Percentiles rank a stretch among this genome's conserved stretches.
Conservation (phyloP, 257 asterid genomes). For the Solanum appendiculatum region DNA sequence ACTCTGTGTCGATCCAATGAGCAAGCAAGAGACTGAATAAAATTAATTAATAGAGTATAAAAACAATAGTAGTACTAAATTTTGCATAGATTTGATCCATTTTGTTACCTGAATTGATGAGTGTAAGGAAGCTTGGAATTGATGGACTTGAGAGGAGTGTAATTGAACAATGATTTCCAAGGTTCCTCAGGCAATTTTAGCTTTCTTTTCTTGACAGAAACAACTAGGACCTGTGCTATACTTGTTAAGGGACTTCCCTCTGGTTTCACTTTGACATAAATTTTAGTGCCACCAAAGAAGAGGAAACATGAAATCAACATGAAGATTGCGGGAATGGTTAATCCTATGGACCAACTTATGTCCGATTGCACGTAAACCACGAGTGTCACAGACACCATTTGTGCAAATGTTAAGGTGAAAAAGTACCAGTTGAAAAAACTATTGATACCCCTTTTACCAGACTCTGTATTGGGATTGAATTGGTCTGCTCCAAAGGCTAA, state of each 20-base stretch:
- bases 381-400: slow-evolving; percentile 48
- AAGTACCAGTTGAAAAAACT: slow-evolving; percentile 87
- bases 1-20: background rate
- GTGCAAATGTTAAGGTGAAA: slow-evolving; percentile 57
- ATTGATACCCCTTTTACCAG: slow-evolving; percentile 55
- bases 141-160: slow-evolving; percentile 30
- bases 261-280: slow-evolving; percentile 67
- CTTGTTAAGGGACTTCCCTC: slow-evolving; percentile 67
- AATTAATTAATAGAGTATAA: background rate
- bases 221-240: slow-evolving; percentile 42
- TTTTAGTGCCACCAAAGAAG: slow-evolving; percentile 34
- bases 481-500: slow-evolving; percentile 83
- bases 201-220: slow-evolving; percentile 46
- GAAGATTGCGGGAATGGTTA: slow-evolving; percentile 45
- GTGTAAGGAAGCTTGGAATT: slow-evolving; percentile 59
- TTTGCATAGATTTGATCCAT: background rate
- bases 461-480: slow-evolving; percentile 55
- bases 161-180: slow-evolving; percentile 22
- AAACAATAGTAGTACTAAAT: background rate
- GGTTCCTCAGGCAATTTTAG: slow-evolving; percentile 41
- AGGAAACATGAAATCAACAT: slow-evolving; percentile 45
- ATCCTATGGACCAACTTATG: slow-evolving; percentile 66
- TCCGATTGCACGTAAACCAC: slow-evolving; percentile 69
- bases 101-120: slow-evolving; percentile 48
- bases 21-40: background rate